Evolutionary conservation across 257 asterid genomes (phyloP).

Genomic region (Ilex asprella): DNA sequence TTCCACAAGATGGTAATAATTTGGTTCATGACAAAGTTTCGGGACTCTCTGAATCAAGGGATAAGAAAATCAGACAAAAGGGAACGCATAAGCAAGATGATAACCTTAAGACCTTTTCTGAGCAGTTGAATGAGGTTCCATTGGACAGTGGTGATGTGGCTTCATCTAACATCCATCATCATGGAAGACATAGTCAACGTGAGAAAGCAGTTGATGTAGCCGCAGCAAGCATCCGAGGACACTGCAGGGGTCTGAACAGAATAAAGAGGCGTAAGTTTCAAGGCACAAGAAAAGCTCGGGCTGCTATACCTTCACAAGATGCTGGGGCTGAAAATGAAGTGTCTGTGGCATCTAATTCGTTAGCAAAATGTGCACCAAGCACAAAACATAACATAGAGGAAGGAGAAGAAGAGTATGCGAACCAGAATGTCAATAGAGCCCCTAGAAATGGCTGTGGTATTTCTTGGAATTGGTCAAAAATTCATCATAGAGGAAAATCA

Average conservation of each 20-base stretch:
- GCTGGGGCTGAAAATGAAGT: slow-evolving; percentile 56
- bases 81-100: slow-evolving; percentile 30
- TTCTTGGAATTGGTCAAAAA: slow-evolving; percentile 94
- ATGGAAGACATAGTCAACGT: slow-evolving; percentile 26
- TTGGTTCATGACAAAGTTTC: slow-evolving; percentile 23
- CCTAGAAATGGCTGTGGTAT: slow-evolving; percentile 83
- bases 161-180: slow-evolving; percentile 36
- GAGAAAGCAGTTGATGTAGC: slow-evolving; percentile 33
- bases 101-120: slow-evolving; percentile 45
- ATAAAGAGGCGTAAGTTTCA: slow-evolving; percentile 73
- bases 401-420: slow-evolving; percentile 33
- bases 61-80: slow-evolving; percentile 24
- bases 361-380: slow-evolving; percentile 37
- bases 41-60: slow-evolving; percentile 38
- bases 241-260: slow-evolving; percentile 33
- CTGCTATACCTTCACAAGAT: slow-evolving; percentile 41
- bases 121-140: slow-evolving; percentile 43
- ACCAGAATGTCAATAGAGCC: slow-evolving; percentile 35
- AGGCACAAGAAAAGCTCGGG: slow-evolving; percentile 59
- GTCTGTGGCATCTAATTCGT: slow-evolving; percentile 87
- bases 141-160: slow-evolving; percentile 60
- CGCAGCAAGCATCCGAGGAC: slow-evolving; percentile 24
- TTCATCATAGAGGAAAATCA: slow-evolving; percentile 83
- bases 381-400: slow-evolving; percentile 33
- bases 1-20: slow-evolving; percentile 22